These are phyloP conservation scores for Gryganskiella cystojenkinii DNA, from an alignment of 192 early-diverging fungal species.

Conservation along the genomic window DNA sequence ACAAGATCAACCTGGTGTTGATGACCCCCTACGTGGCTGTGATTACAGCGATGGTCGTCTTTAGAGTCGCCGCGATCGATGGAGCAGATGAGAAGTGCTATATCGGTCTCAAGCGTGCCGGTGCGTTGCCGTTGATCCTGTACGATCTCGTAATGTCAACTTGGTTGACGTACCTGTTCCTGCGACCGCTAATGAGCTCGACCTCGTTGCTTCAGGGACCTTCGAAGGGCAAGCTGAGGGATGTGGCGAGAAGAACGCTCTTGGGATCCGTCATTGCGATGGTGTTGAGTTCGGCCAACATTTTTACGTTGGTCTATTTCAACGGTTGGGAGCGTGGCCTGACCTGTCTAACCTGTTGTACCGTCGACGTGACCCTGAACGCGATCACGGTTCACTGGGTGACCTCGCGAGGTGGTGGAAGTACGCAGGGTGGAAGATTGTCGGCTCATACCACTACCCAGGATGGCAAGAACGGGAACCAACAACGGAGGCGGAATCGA, in stretches of 20 bases:
- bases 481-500: not conserved
- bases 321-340: constrained; percentile 54
- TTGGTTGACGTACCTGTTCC: constrained; percentile 31
- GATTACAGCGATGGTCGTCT: constrained; percentile 16
- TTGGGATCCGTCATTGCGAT: constrained; percentile 52
- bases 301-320: constrained; percentile 44
- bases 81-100: constrained; percentile 12
- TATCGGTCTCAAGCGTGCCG: constrained; percentile 13
- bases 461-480: too few species aligned
- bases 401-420: constrained; percentile 27
- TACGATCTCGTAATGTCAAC: constrained; percentile 32
- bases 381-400: constrained; percentile 59
- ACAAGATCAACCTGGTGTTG: constrained; percentile 23
- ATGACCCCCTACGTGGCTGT: constrained; percentile 25
- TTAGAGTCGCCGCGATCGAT: not conserved
- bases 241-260: constrained; percentile 54
- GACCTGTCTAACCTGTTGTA: constrained; percentile 57
- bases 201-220: constrained; percentile 37
- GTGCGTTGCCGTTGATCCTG: constrained; percentile 25
- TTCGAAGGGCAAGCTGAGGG: constrained; percentile 31
- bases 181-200: constrained; percentile 22
- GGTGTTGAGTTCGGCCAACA: constrained; percentile 54
- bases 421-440: not conserved
- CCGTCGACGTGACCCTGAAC: constrained; percentile 58
- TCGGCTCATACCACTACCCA: not conserved